Evolutionary conservation across 768 basidiomycete species (phyloP).

Genomic region (Trametes punicea): DNA sequence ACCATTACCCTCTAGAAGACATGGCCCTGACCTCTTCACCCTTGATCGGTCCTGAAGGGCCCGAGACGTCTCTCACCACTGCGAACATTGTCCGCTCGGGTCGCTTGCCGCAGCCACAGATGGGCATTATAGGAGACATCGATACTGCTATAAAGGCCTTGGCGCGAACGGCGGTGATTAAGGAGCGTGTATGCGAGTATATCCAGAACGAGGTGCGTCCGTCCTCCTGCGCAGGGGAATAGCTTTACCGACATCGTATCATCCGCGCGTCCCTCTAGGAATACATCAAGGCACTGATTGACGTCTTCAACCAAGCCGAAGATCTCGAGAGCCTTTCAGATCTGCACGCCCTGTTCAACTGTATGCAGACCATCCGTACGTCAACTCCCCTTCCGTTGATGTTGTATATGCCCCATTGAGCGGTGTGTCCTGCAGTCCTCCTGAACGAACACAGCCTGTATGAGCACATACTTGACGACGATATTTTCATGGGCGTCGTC

Average conservation of each 20-base stretch:
- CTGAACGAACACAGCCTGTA: constrained; percentile 94
- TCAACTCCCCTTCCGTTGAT: constrained; percentile 7
- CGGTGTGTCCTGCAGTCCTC: constrained; percentile 56
- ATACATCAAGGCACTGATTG: constrained; percentile 84
- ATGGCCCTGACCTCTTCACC: constrained; percentile 57
- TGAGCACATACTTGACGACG: constrained; percentile 92
- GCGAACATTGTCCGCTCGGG: constrained; percentile 66
- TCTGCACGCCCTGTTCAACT: constrained; percentile 83
- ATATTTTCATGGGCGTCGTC: constrained; percentile 87
- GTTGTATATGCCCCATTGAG: too few relatives aligned
- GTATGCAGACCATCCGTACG: constrained; percentile 94
- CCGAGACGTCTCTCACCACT: constrained; percentile 57
- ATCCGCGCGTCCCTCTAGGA: constrained; percentile 45
- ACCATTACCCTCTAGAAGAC: constrained; percentile 38
- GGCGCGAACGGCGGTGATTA: constrained; percentile 64
- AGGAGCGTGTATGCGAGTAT: constrained; percentile 87
- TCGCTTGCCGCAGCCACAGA: constrained; percentile 69
- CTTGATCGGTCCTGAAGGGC: constrained; percentile 52
- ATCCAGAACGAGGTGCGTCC: constrained; percentile 78
- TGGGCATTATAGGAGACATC: constrained; percentile 77
- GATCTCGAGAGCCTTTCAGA: constrained; percentile 90
- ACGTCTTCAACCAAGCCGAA: constrained; percentile 84
- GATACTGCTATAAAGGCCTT: constrained; percentile 76
- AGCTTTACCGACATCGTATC: not conserved
- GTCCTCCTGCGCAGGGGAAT: not conserved